Evolutionary conservation across 2,329 filamentous ascomycete species (phyloP), one percentile per base, ranked within the genome.

Genomic region (Cryphonectria parasitica): DNA sequence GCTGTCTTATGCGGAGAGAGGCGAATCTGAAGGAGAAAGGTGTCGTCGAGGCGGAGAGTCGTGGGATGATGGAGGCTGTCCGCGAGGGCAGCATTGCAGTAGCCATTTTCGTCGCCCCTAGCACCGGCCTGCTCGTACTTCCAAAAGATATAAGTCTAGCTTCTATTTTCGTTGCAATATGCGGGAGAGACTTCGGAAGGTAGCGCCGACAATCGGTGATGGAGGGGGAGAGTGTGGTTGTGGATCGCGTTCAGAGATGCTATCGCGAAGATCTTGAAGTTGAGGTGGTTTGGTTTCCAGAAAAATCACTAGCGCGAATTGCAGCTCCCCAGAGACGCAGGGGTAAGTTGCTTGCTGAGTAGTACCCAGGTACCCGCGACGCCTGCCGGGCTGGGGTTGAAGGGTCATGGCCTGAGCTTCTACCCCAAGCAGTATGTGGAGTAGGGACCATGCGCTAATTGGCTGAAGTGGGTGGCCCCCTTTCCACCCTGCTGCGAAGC

Each of bases 31-130:
- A 79, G 34, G 80, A 78, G 71, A 82, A 78, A 67, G 82, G 77
- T 63, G 79, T 79, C 70, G 79, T 79, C 70, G 82, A 77, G 62
- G 83, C 78, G 63, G 84, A 82, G 63, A 89, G 79, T 72, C 86
- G 83, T 66, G 90, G 88, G 70, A 92, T 80, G 73, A 92, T 84
- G 64, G 86, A 81, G 66, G 66, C 36, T 36, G 71, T 58, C 69
- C 71, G 62, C 43, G 69, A 64, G 43, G 82, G 77, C 66, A 79
- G 78, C 73, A 82, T 81, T 72, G 78, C 71, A 60, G 80, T 80
- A 64, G 85, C 85, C 86, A 88, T 88, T 67, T 75, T 80, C 76
- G 75, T 64, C 60, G 36, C 34, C n/a, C 13, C 28, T n/a, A 28
- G 22, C 28, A 45, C n/a, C 10, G 39, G 36, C 17, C 39, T 17